A percentile compares a stretch with the other conserved stretches of the same genome.
Conservation (phyloP, 495 filamentous ascomycete species). For the Penicillium riverlandense region DNA sequence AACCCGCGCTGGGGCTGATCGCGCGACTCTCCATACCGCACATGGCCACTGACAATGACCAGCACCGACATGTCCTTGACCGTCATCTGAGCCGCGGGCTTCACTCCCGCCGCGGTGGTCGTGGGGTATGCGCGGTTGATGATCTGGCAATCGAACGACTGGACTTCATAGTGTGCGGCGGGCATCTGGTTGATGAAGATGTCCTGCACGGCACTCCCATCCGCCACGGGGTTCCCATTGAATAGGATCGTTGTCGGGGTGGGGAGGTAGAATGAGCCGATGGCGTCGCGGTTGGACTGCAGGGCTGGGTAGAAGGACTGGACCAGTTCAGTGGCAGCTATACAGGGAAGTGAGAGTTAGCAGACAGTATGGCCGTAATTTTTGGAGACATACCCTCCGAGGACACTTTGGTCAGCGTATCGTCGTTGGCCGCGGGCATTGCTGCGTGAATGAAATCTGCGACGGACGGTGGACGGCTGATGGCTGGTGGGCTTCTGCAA, state of each 20-base stretch:
- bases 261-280: constrained; percentile 52
- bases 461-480: not conserved
- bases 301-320: constrained; percentile 49
- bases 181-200: constrained; percentile 60
- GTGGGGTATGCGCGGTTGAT: constrained; percentile 58
- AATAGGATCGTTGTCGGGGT: constrained; percentile 50
- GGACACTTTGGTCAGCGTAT: constrained; percentile 40
- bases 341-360: not conserved
- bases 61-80: constrained; percentile 61
- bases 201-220: constrained; percentile 49
- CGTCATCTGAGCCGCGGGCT: constrained; percentile 24
- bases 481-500: too few species aligned
- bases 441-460: not conserved
- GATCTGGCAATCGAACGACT: constrained; percentile 64
- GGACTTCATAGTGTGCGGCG: constrained; percentile 52
- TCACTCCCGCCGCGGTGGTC: constrained; percentile 26
- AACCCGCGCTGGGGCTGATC: constrained; percentile 56
- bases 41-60: constrained; percentile 58
- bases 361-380: too few species aligned
- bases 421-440: constrained; percentile 37
- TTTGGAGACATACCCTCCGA: constrained; percentile 33
- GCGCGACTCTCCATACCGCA: constrained; percentile 51
- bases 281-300: constrained; percentile 40
- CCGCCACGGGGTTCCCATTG: constrained; percentile 55
- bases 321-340: constrained; percentile 46